A percentile compares a stretch with the other conserved stretches of the same genome.
Conservation (phyloP, 164 flowering plant species). For the Sextonia rubra region DNA sequence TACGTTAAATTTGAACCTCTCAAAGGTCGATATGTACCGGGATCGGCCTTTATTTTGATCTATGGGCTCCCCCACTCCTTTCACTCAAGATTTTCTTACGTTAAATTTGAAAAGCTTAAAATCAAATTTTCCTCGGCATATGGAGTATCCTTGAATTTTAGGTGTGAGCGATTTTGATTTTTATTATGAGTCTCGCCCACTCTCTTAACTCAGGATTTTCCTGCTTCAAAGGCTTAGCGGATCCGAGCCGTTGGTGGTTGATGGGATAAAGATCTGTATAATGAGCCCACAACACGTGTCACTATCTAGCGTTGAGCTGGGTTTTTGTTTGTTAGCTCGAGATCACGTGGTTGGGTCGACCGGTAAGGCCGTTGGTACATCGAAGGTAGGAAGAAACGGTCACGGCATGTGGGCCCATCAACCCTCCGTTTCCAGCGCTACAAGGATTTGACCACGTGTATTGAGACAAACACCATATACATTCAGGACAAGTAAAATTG, state of each 20-base stretch:
- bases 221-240: not conserved
- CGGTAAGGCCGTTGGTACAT: conserved; percentile 5
- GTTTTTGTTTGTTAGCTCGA: not conserved
- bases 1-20: no score
- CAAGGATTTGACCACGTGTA: not conserved
- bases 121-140: no score
- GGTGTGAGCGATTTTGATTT: no score
- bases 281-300: not conserved
- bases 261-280: no score
- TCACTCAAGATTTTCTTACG: no score
- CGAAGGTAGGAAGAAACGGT: conserved; percentile 1
- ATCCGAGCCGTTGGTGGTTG: not conserved
- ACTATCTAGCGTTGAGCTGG: not conserved
- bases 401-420: not conserved
- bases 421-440: not conserved
- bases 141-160: no score
- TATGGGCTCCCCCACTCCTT: no score
- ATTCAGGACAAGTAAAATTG: not conserved
- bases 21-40: no score
- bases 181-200: no score
- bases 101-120: no score
- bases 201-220: not conserved
- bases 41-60: no score
- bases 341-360: conserved; percentile 4
- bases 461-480: not conserved